phyloP scores from a whole-genome alignment of 441 rosid genomes.

The Iberis amara region DNA sequence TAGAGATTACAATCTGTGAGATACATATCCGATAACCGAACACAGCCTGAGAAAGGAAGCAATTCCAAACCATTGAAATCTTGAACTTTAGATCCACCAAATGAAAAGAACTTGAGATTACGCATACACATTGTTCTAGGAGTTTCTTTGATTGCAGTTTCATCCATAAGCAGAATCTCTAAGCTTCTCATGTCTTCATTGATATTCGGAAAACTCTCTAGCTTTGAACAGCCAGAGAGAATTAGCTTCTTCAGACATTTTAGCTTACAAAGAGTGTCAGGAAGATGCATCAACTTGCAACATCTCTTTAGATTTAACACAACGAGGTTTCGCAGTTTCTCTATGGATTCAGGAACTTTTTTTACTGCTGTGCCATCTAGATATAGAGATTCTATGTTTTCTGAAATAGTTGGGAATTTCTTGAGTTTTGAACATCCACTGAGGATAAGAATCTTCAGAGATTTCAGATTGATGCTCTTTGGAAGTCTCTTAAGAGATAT shows the following conservation, averaged over 20 bases:
- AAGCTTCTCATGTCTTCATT: slow-evolving; percentile 24
- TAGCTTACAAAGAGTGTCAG: neutral
- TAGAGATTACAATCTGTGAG: slow-evolving; percentile 21
- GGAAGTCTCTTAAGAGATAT: neutral
- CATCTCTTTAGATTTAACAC: neutral
- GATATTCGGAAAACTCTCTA: slow-evolving; percentile 24
- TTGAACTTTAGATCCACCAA: slow-evolving; percentile 27
- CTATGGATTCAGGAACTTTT: neutral
- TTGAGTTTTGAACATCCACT: neutral
- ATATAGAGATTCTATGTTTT: neutral
- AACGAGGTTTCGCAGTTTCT: neutral
- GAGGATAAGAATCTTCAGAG: neutral
- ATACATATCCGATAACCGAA: slow-evolving; percentile 13
- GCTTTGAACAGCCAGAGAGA: neutral
- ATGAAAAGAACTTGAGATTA: slow-evolving; percentile 21
- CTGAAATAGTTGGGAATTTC: neutral
- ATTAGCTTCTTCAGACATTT: neutral
- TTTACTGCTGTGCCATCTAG: neutral
- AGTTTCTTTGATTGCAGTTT: slow-evolving; percentile 21
- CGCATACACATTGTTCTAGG: slow-evolving; percentile 19
- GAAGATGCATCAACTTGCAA: neutral
- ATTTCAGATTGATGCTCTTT: neutral
- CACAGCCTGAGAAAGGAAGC: slow-evolving; percentile 23
- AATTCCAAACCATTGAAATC: slow-evolving; percentile 19
- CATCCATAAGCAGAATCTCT: slow-evolving; percentile 24